Base-by-base conservation (phyloP, 2,329 filamentous ascomycete genomes). In the Talaromyces marneffei region DNA sequence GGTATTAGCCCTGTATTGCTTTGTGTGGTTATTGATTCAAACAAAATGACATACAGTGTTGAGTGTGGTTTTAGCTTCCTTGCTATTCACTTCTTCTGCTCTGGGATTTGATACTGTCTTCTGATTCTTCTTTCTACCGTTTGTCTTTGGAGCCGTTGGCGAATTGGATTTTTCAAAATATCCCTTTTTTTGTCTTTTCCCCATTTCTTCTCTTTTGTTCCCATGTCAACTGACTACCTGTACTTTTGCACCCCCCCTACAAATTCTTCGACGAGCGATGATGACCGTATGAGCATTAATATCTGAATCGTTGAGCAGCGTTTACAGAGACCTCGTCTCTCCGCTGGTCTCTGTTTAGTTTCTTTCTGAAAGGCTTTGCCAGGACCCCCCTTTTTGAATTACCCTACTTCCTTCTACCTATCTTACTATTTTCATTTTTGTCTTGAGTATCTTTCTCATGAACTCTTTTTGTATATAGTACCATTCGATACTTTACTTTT, bases 51-150 rank as follows among this genome's bases (percentile, higher is more conserved):
- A 35, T 35, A 52, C 27, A 35, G 16, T 16, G 4, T 14, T 52
- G 29, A 33, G 18, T 29, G 46, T 29, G 29, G 18, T 14, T 50
- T 14, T 52, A 10, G 29, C 29, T 52, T 33, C n/a, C 9, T 52
- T 33, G 27, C 52, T 61, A 40, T 50, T 57, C 62, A 57, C 31
- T 62, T 59, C 66, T 63, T 25, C 61, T 67, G 64, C 27, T 62
- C 62, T 58, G 65, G 72, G 72, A 72, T 71, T 74, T 75, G 66
- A 50, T 44, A 20, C 9, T 48, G 18, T 10, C 31, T 44, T 48
- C 18, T 56, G 33, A 44, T 56, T 39, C 23, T 59, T 46, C 37
- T 48, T 42, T 50, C 12, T 37, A 57, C 23, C 27, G 37, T 58
- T 23, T 62, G 37, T 58, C 46, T 57, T 57, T 25, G 33, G 60